Evolutionary conservation across 1,284 basidiomycete species (phyloP).

Genomic region (Mycosarcoma mackinlayi): DNA sequence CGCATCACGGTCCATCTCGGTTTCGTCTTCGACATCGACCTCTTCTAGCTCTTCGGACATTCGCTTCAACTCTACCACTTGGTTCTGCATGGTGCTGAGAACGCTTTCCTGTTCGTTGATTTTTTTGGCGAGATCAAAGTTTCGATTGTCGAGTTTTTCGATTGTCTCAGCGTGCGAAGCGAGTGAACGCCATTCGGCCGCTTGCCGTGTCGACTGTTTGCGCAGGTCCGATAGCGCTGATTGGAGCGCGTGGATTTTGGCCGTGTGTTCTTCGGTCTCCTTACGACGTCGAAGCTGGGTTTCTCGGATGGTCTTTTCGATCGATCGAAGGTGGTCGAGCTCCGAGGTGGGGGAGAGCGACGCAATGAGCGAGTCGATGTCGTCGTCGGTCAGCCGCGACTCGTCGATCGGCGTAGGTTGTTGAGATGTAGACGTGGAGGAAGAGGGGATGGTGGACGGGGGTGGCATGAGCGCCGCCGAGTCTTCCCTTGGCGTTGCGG

Average conservation of each 20-base stretch:
- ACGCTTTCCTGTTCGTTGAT: slow-evolving; percentile 59
- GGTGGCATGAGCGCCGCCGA: slow-evolving; percentile 19
- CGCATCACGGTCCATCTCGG: slow-evolving; percentile 56
- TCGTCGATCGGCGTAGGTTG: slow-evolving; percentile 15
- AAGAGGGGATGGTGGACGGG: not conserved
- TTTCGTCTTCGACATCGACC: slow-evolving; percentile 54
- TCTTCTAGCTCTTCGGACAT: slow-evolving; percentile 45
- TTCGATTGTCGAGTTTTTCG: slow-evolving; percentile 54
- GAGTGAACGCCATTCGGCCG: slow-evolving; percentile 56
- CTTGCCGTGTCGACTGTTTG: slow-evolving; percentile 44
- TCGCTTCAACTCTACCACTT: slow-evolving; percentile 46
- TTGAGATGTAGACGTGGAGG: not conserved
- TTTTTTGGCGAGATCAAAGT: slow-evolving; percentile 60
- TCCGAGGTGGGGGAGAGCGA: slow-evolving; percentile 41
- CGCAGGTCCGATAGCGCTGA: slow-evolving; percentile 40
- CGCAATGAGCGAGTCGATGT: slow-evolving; percentile 42
- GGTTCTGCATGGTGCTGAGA: slow-evolving; percentile 45
- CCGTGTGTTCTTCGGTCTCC: slow-evolving; percentile 28
- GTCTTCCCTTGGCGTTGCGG: slow-evolving; percentile 9
- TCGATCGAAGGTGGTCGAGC: slow-evolving; percentile 36
- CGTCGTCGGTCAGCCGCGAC: slow-evolving; percentile 37
- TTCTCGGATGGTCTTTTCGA: slow-evolving; percentile 49
- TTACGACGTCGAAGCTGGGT: slow-evolving; percentile 22
- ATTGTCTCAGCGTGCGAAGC: slow-evolving; percentile 46
- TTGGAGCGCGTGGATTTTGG: slow-evolving; percentile 48